Conservation (phyloP, 768 basidiomycete genomes). For the Galerina sulciceps region DNA sequence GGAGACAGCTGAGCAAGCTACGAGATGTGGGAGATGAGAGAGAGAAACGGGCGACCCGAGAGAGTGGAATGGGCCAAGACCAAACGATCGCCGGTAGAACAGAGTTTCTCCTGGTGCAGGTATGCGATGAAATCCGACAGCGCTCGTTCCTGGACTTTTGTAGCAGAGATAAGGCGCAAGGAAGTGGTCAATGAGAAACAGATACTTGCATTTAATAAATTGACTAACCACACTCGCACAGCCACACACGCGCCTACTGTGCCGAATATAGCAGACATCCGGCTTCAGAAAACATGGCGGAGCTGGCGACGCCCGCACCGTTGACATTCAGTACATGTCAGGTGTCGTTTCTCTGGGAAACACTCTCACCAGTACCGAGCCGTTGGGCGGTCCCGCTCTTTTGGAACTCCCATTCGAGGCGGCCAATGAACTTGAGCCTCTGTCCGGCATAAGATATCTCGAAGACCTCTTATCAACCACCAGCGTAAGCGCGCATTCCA, state of each 20-base stretch:
- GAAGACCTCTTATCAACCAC: too few species aligned
- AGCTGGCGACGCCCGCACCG: neutral
- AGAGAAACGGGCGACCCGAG: conserved; percentile 38
- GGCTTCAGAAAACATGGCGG: neutral
- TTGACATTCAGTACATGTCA: neutral
- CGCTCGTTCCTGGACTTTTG: conserved; percentile 20
- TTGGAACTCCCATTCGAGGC: conserved; percentile 19
- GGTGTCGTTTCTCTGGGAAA: conserved; percentile 13
- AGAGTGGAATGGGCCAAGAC: conserved; percentile 42
- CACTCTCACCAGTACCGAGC: conserved; percentile 21
- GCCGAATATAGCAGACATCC: neutral
- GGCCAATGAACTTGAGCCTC: too few species aligned
- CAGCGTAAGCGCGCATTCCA: neutral
- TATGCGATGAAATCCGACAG: conserved; percentile 5
- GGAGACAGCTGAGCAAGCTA: neutral
- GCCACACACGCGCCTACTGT: conserved; percentile 20
- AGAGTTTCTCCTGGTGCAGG: conserved; percentile 6
- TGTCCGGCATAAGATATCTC: too few species aligned
- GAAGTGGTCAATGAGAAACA: conserved; percentile 4
- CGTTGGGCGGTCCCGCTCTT: conserved; percentile 28
- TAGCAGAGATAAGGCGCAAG: neutral
- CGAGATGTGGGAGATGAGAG: conserved; percentile 25
- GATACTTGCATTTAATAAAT: neutral
- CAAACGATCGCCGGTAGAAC: conserved; percentile 23
- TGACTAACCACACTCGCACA: conserved; percentile 10